Evolutionary conservation across 2,329 filamentous ascomycete genomes (phyloP).

Genomic region (Colletotrichum higginsianum): DNA sequence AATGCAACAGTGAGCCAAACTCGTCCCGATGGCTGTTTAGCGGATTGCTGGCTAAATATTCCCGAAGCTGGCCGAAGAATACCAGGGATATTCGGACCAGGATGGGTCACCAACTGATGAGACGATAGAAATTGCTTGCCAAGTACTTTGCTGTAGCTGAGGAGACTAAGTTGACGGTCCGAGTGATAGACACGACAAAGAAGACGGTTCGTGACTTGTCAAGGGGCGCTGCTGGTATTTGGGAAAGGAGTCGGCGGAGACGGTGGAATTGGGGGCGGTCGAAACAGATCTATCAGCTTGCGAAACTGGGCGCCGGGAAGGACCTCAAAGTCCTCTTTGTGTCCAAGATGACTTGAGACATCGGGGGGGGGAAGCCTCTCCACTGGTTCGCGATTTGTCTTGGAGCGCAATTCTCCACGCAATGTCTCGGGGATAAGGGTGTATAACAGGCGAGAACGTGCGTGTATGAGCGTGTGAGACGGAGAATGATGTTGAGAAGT

Average conservation of each 20-base stretch:
- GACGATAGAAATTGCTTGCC: constrained; percentile 12
- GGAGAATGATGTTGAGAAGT: constrained; percentile 17
- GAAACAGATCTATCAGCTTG: constrained; percentile 46
- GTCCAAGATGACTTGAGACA: constrained; percentile 52
- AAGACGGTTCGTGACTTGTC: constrained; percentile 30
- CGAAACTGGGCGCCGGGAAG: constrained; percentile 38
- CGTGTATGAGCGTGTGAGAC: constrained; percentile 4
- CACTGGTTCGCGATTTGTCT: constrained; percentile 45
- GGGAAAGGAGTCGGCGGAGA: constrained; percentile 41
- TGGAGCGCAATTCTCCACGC: constrained; percentile 41
- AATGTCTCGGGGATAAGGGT: constrained; percentile 39
- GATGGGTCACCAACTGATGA: constrained; percentile 3
- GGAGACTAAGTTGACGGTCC: constrained; percentile 30
- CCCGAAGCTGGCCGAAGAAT: constrained; percentile 19
- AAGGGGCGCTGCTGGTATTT: constrained; percentile 29
- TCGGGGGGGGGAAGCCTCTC: constrained; percentile 46
- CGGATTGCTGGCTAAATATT: constrained; percentile 39
- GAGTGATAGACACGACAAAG: constrained; percentile 32
- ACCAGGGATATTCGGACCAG: constrained; percentile 1
- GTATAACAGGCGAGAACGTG: constrained; percentile 16
- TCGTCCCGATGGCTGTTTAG: constrained; percentile 32
- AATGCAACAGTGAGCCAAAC: constrained; percentile 26
- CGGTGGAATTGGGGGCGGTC: constrained; percentile 35
- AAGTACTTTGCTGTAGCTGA: constrained; percentile 21
- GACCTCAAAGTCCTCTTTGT: constrained; percentile 51